These are phyloP conservation scores for Aspergillus sojae DNA, from an alignment of 2,329 filamentous ascomycete species.

Conservation along the genomic window DNA sequence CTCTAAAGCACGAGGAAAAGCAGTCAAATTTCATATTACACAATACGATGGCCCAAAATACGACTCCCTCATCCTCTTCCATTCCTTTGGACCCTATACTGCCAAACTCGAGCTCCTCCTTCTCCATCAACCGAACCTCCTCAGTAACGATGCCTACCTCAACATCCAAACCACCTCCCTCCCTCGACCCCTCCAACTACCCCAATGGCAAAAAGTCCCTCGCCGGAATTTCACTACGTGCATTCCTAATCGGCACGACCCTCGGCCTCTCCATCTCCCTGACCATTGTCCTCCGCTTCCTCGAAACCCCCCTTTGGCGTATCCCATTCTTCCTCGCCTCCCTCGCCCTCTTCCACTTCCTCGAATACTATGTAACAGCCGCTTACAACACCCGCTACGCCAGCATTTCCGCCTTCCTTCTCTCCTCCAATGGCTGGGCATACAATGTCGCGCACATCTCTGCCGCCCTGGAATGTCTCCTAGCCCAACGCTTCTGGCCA, in stretches of 20 bases:
- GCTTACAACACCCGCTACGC: conserved; percentile 77
- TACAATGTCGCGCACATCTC: conserved; percentile 82
- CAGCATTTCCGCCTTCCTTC: conserved; percentile 74
- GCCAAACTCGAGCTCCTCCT: neutral
- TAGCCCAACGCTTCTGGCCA: conserved; percentile 33
- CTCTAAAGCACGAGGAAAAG: neutral
- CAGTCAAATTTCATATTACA: too few species aligned
- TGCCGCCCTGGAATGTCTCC: conserved; percentile 72
- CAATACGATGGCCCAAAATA: neutral
- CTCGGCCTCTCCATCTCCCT: conserved; percentile 39
- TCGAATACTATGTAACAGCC: conserved; percentile 93
- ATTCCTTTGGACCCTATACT: neutral
- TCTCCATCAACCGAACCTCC: conserved; percentile 15
- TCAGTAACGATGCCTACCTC: conserved; percentile 14
- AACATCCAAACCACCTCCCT: conserved; percentile 10
- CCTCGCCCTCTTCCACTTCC: conserved; percentile 85
- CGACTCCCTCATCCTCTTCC: neutral
- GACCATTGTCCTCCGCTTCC: conserved; percentile 31
- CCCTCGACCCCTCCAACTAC: conserved; percentile 35
- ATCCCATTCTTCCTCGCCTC: conserved; percentile 56
- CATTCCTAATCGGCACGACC: conserved; percentile 47
- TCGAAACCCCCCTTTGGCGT: conserved; percentile 55
- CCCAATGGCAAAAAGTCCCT: conserved; percentile 46
- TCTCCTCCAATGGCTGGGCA: conserved; percentile 79
- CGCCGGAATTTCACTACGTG: conserved; percentile 48